Base-by-base conservation (phyloP, 805 yeast species). In the Zygoascus ofunaensis region DNA sequence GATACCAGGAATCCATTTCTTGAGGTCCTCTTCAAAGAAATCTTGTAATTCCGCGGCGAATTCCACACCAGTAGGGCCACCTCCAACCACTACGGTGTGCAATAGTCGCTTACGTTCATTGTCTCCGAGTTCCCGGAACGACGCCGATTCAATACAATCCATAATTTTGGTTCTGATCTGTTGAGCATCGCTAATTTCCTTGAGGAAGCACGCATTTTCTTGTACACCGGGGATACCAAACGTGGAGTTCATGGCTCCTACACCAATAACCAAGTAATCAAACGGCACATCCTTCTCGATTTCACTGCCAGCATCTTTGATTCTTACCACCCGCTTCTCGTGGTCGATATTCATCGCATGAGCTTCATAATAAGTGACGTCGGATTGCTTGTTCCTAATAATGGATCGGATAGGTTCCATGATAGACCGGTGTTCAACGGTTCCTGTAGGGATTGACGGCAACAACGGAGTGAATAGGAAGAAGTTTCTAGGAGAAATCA, bases 21-120 rank as follows among this genome's bases (percentile, higher is more conserved):
- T 68, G 66, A 89, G 73, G 66, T 89, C 97, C 65, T 89, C 94
- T 64, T 84, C 87, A 50, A 87, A 83, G 67, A 85, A 90, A 66
- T 89, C 97, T 69, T 84, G 94, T 56, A 89, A 70, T 68, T 90
- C 97, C 59, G 95, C 97, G 54, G 97, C 43, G n/a, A 41, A 34
- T 37, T 48, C 51, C 50, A 89, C 96, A 70, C 97, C 97, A 37
- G 97, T 89, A 62, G 97, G 97, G 52, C 97, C 97, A 67, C 97
- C 97, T 59, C 97, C 97, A 55, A 92, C 94, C 50, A 90, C 94
- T 50, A 90, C 90, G 56, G 87, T 80, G 50, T 81, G 82, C 62
- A 89, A 74, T 57, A 90, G 74, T 64, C 95, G 78, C 67, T 79
- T 76, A 67, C 97, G 79, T 63, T 85, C 94, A 18, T 80, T 79